Conservation (phyloP, 352 stramenopile genomes). For the Ochromonadaceae sp. region DNA sequence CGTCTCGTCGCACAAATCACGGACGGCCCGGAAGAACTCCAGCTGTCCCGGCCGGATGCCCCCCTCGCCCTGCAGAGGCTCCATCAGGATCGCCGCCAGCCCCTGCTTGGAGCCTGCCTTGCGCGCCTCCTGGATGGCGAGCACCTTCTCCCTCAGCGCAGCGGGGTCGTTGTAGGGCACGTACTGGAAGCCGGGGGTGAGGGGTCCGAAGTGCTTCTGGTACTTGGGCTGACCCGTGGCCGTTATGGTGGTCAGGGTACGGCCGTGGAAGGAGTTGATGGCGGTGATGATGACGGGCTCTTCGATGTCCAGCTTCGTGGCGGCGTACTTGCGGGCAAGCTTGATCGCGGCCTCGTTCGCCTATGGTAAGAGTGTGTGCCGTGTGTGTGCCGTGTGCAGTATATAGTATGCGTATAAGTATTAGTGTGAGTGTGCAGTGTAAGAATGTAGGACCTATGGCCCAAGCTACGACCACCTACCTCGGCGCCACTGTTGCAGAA, state of each 20-base stretch:
- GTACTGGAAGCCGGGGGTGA: constrained; percentile 52
- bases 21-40: constrained; percentile 70
- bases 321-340: constrained; percentile 48
- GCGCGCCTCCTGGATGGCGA: no score
- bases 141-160: constrained; percentile 32
- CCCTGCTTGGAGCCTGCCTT: constrained; percentile 20
- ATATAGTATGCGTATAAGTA: not conserved
- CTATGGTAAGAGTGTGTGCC: not conserved
- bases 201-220: constrained; percentile 54
- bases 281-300: constrained; percentile 59
- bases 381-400: not conserved
- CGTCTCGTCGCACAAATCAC: constrained; percentile 75
- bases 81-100: constrained; percentile 56
- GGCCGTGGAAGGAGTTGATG: constrained; percentile 54
- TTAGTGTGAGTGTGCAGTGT: no score
- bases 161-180: constrained; percentile 55
- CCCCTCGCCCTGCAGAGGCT: constrained; percentile 72
- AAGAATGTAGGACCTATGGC: not conserved
- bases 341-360: constrained; percentile 57
- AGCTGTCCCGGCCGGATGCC: constrained; percentile 71
- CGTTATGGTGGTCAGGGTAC: constrained; percentile 52
- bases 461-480: constrained; percentile 52
- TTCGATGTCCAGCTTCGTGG: constrained; percentile 42
- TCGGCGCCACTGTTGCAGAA: constrained; percentile 92
- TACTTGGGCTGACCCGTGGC: constrained; percentile 63